Evolutionary conservation across 345 rosid genomes (phyloP).

Genomic region (Jatropha curcas): DNA sequence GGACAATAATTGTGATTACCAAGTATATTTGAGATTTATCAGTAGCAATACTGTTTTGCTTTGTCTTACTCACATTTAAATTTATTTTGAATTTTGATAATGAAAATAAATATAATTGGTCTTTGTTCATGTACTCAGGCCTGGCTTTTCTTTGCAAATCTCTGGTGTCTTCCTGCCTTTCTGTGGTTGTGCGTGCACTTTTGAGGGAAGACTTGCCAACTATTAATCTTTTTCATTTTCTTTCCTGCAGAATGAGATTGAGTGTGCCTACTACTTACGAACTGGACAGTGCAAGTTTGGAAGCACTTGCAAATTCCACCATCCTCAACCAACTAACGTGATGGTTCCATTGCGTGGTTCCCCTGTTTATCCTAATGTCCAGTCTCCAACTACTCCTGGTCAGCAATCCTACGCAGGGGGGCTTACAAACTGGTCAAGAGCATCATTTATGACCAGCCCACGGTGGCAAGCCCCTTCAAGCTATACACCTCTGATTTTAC

Average conservation of each 20-base stretch:
- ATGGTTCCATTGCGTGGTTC: slow-evolving; percentile 76
- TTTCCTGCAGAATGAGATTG: slow-evolving; percentile 70
- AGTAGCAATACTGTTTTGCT: neutral
- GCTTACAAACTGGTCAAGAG: slow-evolving; percentile 75
- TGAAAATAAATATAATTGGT: neutral
- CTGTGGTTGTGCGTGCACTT: neutral
- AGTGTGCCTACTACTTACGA: slow-evolving; percentile 91
- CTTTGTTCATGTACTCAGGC: neutral
- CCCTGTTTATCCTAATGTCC: slow-evolving; percentile 68
- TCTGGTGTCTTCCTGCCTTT: neutral
- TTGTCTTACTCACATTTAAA: neutral
- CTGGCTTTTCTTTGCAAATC: neutral
- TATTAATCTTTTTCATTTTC: slow-evolving; percentile 5
- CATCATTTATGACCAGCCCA: slow-evolving; percentile 87
- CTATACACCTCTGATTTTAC: slow-evolving; percentile 72
- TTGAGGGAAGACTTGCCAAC: neutral
- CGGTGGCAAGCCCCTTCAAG: slow-evolving; percentile 96
- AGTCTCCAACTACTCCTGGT: slow-evolving; percentile 68
- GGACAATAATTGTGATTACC: neutral
- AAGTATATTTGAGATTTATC: neutral
- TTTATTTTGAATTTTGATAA: neutral
- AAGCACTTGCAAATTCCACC: slow-evolving; percentile 92
- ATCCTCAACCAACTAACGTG: slow-evolving; percentile 85
- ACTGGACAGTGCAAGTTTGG: slow-evolving; percentile 98
- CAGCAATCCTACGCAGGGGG: slow-evolving; percentile 78